Base-by-base conservation (phyloP, 2,329 filamentous ascomycete species). In the Calonectria montana region DNA sequence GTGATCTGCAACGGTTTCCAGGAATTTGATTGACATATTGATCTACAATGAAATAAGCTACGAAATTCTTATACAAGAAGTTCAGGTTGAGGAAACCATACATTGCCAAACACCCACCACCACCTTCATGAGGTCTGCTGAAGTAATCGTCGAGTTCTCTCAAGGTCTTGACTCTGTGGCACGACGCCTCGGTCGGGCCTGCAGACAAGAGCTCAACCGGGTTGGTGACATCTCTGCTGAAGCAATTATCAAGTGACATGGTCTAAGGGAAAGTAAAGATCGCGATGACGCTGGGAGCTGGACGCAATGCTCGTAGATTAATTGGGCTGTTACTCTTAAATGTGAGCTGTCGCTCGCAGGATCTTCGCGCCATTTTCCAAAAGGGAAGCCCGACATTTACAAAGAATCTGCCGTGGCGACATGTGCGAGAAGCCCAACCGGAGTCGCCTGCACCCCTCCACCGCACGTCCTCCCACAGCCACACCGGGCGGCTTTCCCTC, bases 21-120 rank as follows among this genome's bases (percentile, higher is more conserved):
- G 3, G 63, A 65, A 43, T 27, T 55, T 45, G 47, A 48, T 23
- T 65, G 63, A 15, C 63, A 65, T 31, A 55, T 65, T 27, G 63
- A 55, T 55, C 47, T 65, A 21, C 23, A 35, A 25, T 43, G 55
- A 27, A 25, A 50, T 65, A 43, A 55, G 63, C 35, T 53, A 53
- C 29, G 12, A 35, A 53, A 43, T 9, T 21, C 43, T 55, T 55
- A n/a, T 21, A 55, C 50, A 55, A 12, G 18, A 29, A 21, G 27
- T 29, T 21, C 9, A 18, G 50, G 18, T 55, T 18, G 29, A 53
- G 63, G 63, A 16, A 39, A 31, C 27, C 29, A 15, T 41, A 65
- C 47, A 65, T 55, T 41, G 47, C 50, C 25, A 65, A 23, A 53
- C 63, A 65, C 18, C 31, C 50, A 27, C 50, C 39, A 12, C 31